Evolutionary conservation across 805 yeast species (phyloP), one percentile per base, ranked within the genome.

Genomic region (Vanderwaltozyma verrucispora): DNA sequence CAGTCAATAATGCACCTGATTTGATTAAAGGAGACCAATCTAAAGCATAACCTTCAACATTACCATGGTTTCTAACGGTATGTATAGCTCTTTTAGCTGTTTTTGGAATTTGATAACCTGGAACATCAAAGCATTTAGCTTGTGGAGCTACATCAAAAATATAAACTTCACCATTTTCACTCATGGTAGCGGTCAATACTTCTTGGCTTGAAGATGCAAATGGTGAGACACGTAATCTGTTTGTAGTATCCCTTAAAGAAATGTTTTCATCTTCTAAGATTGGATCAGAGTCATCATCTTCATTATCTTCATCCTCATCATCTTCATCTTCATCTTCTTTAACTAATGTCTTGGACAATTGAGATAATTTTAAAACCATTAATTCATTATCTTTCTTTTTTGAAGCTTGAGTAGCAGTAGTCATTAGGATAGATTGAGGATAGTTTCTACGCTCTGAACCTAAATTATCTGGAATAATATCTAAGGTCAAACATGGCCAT

Each of bases 401-500:
- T 33, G 79, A 68, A 5, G 98, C 96, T 63, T 92, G 98, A 1
- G 97, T 86, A 5, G 96, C 97, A 2, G 96, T 83, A 11, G 94
- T 77, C 40, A 88, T 60, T 54, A 84, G 83, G 52, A 87, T 67
- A 2, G 92, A 71, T 30, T 94, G 95, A 4, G 98, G 98, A 53
- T 77, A 92, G 31, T 72, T 71, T 63, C 95, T 75, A 66, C 98
- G 80, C 60, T 87, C 96, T 35, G 73, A 67, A 10, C 98, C 98
- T 42, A 84, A 67, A 36, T 68, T 67, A 57, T 92, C 98, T 5
- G 95, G 95, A 37, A 92, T 64, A 16, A 92, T 65, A 54, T 89
- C 97, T 42, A 92, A 68, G 3, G 96, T 86, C 56, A 92, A 65
- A 64, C 96, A 87, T 11, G 98, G 97, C 97, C 97, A 92, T 51